Evolutionary conservation across 2,329 filamentous ascomycete genomes (phyloP), one percentile per base, ranked within the genome.

Genomic region (Simplicillium sp.): DNA sequence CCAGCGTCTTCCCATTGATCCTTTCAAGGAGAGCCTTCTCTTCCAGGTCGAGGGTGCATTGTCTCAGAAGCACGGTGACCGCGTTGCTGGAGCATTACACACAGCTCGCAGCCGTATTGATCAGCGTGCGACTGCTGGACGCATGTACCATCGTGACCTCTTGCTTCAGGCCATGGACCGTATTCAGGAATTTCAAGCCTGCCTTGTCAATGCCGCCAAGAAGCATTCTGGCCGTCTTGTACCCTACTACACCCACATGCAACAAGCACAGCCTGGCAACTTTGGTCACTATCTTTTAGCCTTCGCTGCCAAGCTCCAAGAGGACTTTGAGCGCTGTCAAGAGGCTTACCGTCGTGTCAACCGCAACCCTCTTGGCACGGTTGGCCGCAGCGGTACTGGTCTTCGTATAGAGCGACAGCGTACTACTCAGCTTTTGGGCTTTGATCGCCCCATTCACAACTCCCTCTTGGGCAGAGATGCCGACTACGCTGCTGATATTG

Each of bases 251-350:
- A 45, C 45, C 11, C 45, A 47, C 16, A 41, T 47, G 40, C 45
- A 45, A 32, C 45, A 45, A 36, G 43, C 45, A 12, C 45, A 47
- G 36, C 43, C 45, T 9, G 45, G 40, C 12, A 43, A 43, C 39
- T 39, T 43, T 34, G 45, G 36, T 2, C 43, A 45, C 18, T 47
- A 47, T 28, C 76, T 43, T 9, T 20, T 43, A 13, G 39, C 41
- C 5, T 43, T 43, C 20, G 37, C 41, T 7, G 37, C 41, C 12
- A 43, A 43, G 12, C 37, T 43, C 1, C 41, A 43, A 29, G 41
- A 43, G 20, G 41, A 43, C n/a, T 43, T 43, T 20, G 41, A 43
- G 41, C 41, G 41, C 14, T 43, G 41, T n/a, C 41, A 43, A 8
- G 41, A 43, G 17, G 41, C 41, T 4, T 43, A 43, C 11, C 29